A percentile compares a stretch with the other conserved stretches of the same genome.
Conservation (phyloP, 2,329 filamentous ascomycete species). For the Cladosporium sp. region DNA sequence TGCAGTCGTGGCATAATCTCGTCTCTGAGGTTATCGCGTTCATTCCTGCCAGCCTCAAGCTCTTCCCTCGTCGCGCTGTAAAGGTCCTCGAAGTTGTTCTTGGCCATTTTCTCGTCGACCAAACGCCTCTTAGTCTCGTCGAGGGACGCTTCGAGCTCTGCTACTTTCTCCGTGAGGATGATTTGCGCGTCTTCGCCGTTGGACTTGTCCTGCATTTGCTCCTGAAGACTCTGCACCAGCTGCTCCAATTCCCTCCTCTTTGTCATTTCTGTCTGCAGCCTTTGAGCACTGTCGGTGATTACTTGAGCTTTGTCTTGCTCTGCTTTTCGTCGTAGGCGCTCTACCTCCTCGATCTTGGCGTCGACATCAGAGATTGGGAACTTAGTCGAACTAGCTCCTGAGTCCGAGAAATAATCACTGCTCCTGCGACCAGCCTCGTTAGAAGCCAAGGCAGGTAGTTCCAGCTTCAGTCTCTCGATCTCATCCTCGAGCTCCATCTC, state of each 20-base stretch:
- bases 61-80: conserved; percentile 78
- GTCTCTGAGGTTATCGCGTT: conserved; percentile 87
- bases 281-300: conserved; percentile 77
- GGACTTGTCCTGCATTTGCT: conserved; percentile 64
- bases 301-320: conserved; percentile 90
- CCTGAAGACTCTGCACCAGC: conserved; percentile 78
- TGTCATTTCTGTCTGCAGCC: conserved; percentile 80
- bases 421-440: conserved; percentile 63
- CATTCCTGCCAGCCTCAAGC: conserved; percentile 74
- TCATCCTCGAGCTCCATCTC: conserved; percentile 97
- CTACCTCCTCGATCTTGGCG: conserved; percentile 64
- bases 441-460: conserved; percentile 53
- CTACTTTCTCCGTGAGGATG: conserved; percentile 56
- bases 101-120: conserved; percentile 77
- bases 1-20: conserved; percentile 78
- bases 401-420: conserved; percentile 98
- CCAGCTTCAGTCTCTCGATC: conserved; percentile 80
- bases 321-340: conserved; percentile 73
- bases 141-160: conserved; percentile 73
- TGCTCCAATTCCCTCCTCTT: conserved; percentile 72
- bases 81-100: conserved; percentile 91
- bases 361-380: conserved; percentile 61
- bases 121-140: conserved; percentile 80
- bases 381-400: conserved; percentile 79
- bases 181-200: conserved; percentile 28